Evolutionary conservation across 225 moss, liverwort and hornwort genomes (phyloP).

Genomic region (Asterella californica): DNA sequence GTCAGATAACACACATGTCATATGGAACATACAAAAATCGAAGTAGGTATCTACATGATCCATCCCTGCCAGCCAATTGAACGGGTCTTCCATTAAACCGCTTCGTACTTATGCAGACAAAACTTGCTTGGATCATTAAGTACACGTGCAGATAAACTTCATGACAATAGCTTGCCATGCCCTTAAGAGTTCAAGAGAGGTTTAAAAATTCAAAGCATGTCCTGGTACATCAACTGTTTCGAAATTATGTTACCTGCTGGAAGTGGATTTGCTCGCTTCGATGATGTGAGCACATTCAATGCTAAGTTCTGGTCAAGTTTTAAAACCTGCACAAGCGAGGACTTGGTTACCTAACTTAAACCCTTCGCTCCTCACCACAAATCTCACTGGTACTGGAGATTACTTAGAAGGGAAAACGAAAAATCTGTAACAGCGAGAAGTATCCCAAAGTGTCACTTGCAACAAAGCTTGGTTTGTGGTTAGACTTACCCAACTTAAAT

Average conservation of each 20-base stretch:
- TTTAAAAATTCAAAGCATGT: not conserved
- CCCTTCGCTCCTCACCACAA: not conserved
- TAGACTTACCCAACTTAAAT: slow-evolving; percentile 72
- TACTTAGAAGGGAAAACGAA: not conserved
- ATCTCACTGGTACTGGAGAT: not conserved
- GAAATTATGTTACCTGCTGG: slow-evolving; percentile 58
- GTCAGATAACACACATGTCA: not conserved
- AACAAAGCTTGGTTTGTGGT: not conserved
- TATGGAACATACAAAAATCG: too few relatives aligned
- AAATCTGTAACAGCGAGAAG: not conserved
- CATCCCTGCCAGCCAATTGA: too few relatives aligned
- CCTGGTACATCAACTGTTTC: not conserved
- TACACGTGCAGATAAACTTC: too few relatives aligned
- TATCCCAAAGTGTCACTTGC: not conserved
- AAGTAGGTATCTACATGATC: too few relatives aligned
- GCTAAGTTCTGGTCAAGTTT: slow-evolving; percentile 70
- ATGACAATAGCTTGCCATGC: too few relatives aligned
- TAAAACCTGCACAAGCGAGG: slow-evolving; percentile 57
- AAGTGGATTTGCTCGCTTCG: slow-evolving; percentile 69
- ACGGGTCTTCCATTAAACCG: too few relatives aligned
- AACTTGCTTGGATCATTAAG: too few relatives aligned
- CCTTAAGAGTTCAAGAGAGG: not conserved
- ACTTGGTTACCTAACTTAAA: not conserved
- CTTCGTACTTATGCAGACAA: too few relatives aligned
- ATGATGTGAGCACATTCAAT: slow-evolving; percentile 80